These are phyloP conservation scores for Clonostachys sp. DNA, from an alignment of 2,329 filamentous ascomycete genomes.

Conservation along the genomic window DNA sequence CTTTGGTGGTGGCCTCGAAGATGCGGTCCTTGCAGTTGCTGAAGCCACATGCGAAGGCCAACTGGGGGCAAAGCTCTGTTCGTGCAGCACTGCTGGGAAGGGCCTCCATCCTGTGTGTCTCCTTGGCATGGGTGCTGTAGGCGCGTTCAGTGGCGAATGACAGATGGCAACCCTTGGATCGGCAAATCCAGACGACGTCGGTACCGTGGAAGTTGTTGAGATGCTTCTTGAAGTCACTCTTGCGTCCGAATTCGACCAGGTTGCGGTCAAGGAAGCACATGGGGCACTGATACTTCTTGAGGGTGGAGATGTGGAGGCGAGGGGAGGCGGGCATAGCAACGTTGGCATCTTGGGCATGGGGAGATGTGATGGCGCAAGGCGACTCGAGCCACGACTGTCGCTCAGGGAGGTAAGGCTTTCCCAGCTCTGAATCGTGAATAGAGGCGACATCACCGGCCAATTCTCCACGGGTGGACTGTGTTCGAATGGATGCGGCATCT, in stretches of 20 bases:
- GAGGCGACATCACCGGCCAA: slow-evolving; percentile 23
- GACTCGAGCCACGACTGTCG: slow-evolving; percentile 29
- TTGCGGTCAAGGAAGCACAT: slow-evolving; percentile 41
- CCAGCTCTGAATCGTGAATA: slow-evolving; percentile 25
- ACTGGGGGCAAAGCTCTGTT: slow-evolving; percentile 33
- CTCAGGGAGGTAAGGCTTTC: slow-evolving; percentile 21
- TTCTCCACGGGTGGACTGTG: slow-evolving; percentile 28
- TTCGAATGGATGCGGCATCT: slow-evolving; percentile 31
- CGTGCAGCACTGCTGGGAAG: slow-evolving; percentile 33
- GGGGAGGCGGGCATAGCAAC: slow-evolving; percentile 28
- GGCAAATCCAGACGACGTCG: slow-evolving; percentile 36
- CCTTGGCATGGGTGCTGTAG: slow-evolving; percentile 37
- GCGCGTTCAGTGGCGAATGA: slow-evolving; percentile 39
- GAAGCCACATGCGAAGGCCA: slow-evolving; percentile 39
- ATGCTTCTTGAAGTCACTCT: slow-evolving; percentile 44
- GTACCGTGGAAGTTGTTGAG: slow-evolving; percentile 40
- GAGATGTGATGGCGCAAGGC: slow-evolving; percentile 27
- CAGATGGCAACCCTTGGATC: slow-evolving; percentile 31
- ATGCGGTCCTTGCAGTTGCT: slow-evolving; percentile 33
- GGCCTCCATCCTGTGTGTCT: slow-evolving; percentile 33
- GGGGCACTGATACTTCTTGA: slow-evolving; percentile 37
- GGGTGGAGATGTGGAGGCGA: slow-evolving; percentile 26
- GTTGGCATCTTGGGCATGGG: slow-evolving; percentile 17
- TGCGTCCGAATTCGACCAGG: slow-evolving; percentile 37
- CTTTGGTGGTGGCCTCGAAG: slow-evolving; percentile 29